These are phyloP conservation scores for Fusarium pseudocircinatum DNA, from an alignment of 2,329 filamentous ascomycete species.

Conservation along the genomic window DNA sequence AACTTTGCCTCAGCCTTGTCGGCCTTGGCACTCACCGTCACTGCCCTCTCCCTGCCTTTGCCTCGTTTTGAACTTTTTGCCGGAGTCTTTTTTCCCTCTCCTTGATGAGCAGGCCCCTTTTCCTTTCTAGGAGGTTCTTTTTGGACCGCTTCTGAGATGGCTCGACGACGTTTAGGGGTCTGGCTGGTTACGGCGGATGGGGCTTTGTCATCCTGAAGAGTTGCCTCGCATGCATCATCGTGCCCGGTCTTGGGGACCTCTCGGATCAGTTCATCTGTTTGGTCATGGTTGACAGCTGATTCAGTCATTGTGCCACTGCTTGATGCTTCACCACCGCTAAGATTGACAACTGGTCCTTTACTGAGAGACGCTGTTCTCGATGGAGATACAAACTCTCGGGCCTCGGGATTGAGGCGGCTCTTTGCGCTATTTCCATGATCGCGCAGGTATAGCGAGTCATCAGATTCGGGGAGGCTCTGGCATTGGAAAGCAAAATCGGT, in stretches of 20 bases:
- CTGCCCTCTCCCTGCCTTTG: constrained; percentile 28
- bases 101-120: background rate
- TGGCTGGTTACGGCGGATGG: background rate
- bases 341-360: background rate
- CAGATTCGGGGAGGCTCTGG: background rate
- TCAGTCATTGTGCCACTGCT: background rate
- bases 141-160: background rate
- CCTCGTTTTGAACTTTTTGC: constrained; percentile 23
- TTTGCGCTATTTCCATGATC: constrained; percentile 1
- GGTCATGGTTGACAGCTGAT: background rate
- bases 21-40: background rate
- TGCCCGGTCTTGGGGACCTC: background rate
- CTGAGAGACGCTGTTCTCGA: constrained; percentile 1
- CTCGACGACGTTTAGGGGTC: background rate
- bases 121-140: background rate
- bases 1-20: constrained; percentile 9
- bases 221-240: background rate
- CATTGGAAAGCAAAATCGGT: constrained; percentile 26
- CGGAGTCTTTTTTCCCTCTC: constrained; percentile 20
- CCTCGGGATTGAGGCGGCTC: constrained; percentile 31
- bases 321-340: background rate
- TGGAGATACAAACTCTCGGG: constrained; percentile 39
- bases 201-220: background rate
- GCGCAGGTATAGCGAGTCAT: background rate
- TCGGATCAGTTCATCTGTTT: background rate